These are phyloP conservation scores for Kitagawia praeruptora DNA, from an alignment of 129 eudicot genomes.

Conservation along the genomic window DNA sequence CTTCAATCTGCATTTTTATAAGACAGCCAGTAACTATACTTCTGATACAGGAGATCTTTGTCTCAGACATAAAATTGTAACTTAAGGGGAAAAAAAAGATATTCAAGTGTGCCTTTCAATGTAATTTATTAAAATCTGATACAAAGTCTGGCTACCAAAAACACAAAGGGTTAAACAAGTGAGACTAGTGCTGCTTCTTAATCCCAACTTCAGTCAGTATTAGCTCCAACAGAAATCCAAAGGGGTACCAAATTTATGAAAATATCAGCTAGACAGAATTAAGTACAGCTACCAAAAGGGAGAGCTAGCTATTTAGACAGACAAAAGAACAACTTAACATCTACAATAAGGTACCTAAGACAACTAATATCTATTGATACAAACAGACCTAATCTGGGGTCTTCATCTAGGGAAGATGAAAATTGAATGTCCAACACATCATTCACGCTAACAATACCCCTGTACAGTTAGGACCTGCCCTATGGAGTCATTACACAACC, in stretches of 20 bases:
- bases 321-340: not conserved
- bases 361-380: constrained; percentile 8
- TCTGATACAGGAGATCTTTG: not conserved
- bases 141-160: not conserved
- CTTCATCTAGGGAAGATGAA: constrained; percentile 1
- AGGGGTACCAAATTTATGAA: not conserved
- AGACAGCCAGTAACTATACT: not conserved
- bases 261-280: not conserved
- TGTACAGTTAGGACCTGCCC: constrained; percentile 8
- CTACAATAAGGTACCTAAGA: not conserved
- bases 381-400: constrained; percentile 5
- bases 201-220: constrained; percentile 1
- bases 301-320: not conserved
- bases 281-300: constrained; percentile 7
- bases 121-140: not conserved
- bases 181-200: not conserved
- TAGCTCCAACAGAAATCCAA: not conserved
- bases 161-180: not conserved
- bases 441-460: not conserved
- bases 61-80: not conserved
- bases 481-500: not conserved
- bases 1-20: not conserved
- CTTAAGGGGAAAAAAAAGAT: not conserved
- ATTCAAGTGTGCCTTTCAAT: not conserved
- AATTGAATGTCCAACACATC: not conserved